These are phyloP conservation scores for Penicillium frequentans DNA, from an alignment of 2,329 filamentous ascomycete species.

Conservation along the genomic window DNA sequence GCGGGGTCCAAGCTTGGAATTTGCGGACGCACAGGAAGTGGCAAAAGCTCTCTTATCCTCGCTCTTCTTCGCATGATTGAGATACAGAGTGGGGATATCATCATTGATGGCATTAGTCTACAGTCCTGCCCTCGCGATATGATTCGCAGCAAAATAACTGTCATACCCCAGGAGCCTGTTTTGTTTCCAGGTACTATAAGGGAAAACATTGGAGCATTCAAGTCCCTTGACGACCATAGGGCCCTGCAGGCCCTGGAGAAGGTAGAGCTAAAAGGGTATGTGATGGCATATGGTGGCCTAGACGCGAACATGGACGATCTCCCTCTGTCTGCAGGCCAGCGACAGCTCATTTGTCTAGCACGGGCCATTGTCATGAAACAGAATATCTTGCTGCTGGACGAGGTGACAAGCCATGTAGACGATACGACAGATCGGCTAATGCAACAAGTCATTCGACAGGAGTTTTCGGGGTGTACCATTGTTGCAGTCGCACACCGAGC, in stretches of 20 bases:
- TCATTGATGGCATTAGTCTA: background rate
- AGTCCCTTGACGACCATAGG: background rate
- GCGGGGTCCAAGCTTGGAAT: background rate
- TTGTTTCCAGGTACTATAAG: background rate
- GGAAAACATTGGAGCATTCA: background rate
- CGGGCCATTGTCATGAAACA: background rate
- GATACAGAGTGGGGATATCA: background rate
- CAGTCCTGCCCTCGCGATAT: background rate
- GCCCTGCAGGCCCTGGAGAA: background rate
- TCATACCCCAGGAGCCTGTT: background rate
- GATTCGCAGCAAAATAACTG: slow-evolving; percentile 24
- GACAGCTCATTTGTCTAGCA: background rate
- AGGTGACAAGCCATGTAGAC: background rate
- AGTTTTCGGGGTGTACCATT: background rate
- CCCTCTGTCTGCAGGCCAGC: background rate
- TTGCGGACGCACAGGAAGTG: background rate
- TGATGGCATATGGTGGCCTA: background rate
- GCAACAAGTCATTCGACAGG: background rate
- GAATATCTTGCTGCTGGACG: background rate
- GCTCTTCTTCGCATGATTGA: background rate
- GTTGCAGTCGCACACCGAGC: background rate
- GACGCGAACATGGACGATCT: background rate
- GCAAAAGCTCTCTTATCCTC: background rate
- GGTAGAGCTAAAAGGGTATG: background rate
- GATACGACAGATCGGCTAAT: background rate